Evolutionary conservation across 805 yeast species (phyloP).

Genomic region (Kazachstania africana): DNA sequence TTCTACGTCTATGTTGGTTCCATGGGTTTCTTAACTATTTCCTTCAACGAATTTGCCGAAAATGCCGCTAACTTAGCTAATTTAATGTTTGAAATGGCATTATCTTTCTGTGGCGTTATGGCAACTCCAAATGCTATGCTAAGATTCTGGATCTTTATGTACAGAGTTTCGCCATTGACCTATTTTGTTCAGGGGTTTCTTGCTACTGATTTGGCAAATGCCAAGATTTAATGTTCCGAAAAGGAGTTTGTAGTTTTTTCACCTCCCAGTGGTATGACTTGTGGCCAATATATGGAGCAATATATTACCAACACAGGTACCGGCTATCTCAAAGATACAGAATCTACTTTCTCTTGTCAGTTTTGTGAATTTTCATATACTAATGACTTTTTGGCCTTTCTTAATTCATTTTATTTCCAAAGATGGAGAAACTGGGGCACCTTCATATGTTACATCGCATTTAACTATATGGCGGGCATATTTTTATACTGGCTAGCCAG

Average conservation of each 20-base stretch:
- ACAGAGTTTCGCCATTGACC: constrained; percentile 63
- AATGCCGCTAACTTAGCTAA: constrained; percentile 53
- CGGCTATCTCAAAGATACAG: constrained; percentile 39
- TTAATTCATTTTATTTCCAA: constrained; percentile 28
- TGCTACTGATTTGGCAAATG: constrained; percentile 44
- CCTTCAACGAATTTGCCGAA: constrained; percentile 47
- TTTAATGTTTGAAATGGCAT: constrained; percentile 47
- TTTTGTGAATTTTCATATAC: constrained; percentile 49
- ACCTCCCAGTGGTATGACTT: constrained; percentile 47
- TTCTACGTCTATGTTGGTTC: constrained; percentile 48
- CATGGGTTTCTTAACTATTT: constrained; percentile 46
- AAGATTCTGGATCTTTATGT: constrained; percentile 77
- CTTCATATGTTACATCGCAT: constrained; percentile 38
- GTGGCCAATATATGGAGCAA: constrained; percentile 40
- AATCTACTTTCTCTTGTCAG: constrained; percentile 39
- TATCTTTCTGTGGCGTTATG: constrained; percentile 73
- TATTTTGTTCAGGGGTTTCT: constrained; percentile 49
- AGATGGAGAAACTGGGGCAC: constrained; percentile 57
- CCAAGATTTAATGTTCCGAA: constrained; percentile 35
- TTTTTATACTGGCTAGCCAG: constrained; percentile 52
- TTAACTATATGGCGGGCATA: constrained; percentile 31
- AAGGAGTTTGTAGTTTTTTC: constrained; percentile 37
- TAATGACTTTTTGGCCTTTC: constrained; percentile 41
- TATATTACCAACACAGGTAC: constrained; percentile 26
- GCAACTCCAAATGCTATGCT: constrained; percentile 47